A percentile compares a stretch with the other conserved stretches of the same genome.
phyloP scores from a whole-genome alignment of 768 basidiomycete genomes.

The Crucibulum laeve region DNA sequence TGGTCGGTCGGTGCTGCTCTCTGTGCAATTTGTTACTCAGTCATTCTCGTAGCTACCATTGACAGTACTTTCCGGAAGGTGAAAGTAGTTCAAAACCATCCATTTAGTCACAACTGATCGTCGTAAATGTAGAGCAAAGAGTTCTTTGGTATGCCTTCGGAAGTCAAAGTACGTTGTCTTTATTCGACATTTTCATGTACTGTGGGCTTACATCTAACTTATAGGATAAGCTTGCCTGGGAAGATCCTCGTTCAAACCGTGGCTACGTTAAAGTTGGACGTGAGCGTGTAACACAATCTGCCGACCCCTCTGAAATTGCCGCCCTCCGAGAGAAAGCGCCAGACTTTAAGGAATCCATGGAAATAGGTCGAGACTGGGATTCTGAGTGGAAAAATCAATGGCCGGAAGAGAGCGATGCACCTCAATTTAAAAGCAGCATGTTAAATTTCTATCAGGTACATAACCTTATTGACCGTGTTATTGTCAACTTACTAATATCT shows the following conservation, averaged over 20 bases:
- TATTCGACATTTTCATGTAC: not conserved
- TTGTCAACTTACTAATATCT: slow-evolving; percentile 5
- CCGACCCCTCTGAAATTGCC: slow-evolving; percentile 69
- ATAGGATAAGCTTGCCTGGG: slow-evolving; percentile 69
- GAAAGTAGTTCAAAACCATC: not conserved
- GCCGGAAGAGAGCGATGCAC: slow-evolving; percentile 60
- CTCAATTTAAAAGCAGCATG: slow-evolving; percentile 70
- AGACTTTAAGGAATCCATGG: slow-evolving; percentile 83
- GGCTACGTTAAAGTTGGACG: slow-evolving; percentile 81
- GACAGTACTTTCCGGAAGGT: slow-evolving; percentile 66
- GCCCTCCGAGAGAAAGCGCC: slow-evolving; percentile 70
- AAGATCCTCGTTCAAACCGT: slow-evolving; percentile 80
- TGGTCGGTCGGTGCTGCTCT: slow-evolving; percentile 20
- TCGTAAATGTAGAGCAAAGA: slow-evolving; percentile 54
- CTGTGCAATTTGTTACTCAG: not conserved
- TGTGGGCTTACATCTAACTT: slow-evolving; percentile 1
- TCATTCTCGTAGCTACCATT: slow-evolving; percentile 34
- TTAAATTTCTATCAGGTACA: slow-evolving; percentile 68
- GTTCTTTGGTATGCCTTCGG: slow-evolving; percentile 66
- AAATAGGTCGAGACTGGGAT: slow-evolving; percentile 86
- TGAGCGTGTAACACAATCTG: slow-evolving; percentile 76
- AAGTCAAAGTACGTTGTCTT: slow-evolving; percentile 45
- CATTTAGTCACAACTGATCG: slow-evolving; percentile 4
- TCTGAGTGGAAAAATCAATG: slow-evolving; percentile 74
- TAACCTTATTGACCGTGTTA: not conserved